Percentiles rank a stretch among this genome's conserved stretches.
Evolutionary conservation across 495 filamentous ascomycete genomes (phyloP).

Genomic region (Aspergillus olivimuriae): DNA sequence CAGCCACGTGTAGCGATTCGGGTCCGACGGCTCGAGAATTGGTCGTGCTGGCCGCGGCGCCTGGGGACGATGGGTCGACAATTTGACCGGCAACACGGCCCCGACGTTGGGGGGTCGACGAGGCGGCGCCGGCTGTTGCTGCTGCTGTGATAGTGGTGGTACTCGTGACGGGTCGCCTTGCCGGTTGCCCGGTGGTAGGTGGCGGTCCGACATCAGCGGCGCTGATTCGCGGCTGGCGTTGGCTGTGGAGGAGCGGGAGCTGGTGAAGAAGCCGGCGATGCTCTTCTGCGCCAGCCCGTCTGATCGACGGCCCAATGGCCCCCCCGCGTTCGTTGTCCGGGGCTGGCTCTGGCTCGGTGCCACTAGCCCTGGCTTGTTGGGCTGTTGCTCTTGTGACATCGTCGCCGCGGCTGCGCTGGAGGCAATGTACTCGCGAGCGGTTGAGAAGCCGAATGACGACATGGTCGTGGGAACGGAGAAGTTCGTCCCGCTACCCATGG

Average conservation of each 20-base stretch:
- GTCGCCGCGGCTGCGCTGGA: constrained; percentile 11
- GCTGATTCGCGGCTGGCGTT: constrained; percentile 10
- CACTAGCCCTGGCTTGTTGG: constrained; percentile 1
- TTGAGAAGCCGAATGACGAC: constrained; percentile 31
- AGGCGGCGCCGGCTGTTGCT: background rate
- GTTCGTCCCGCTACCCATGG: constrained; percentile 25
- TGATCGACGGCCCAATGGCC: constrained; percentile 11
- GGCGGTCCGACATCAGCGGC: constrained; percentile 1
- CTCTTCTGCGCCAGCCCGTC: constrained; percentile 31
- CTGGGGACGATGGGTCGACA: constrained; percentile 33
- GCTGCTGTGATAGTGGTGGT: no score
- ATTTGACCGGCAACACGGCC: constrained; percentile 17
- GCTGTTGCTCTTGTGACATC: constrained; percentile 4
- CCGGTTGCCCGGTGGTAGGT: constrained; percentile 1
- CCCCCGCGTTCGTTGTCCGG: constrained; percentile 11
- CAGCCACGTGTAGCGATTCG: constrained; percentile 39
- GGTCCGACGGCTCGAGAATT: constrained; percentile 29
- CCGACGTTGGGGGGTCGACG: constrained; percentile 5
- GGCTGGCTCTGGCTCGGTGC: constrained; percentile 7
- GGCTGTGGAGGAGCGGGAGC: constrained; percentile 11
- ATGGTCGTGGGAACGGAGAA: constrained; percentile 30
- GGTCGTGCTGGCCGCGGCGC: constrained; percentile 32
- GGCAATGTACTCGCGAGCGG: constrained; percentile 39
- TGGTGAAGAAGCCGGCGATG: constrained; percentile 32
- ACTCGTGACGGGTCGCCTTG: background rate